Percentiles rank a stretch among this genome's conserved stretches.
phyloP scores from a whole-genome alignment of 108 stramenopile genomes.

The Cyclotella baltica region DNA sequence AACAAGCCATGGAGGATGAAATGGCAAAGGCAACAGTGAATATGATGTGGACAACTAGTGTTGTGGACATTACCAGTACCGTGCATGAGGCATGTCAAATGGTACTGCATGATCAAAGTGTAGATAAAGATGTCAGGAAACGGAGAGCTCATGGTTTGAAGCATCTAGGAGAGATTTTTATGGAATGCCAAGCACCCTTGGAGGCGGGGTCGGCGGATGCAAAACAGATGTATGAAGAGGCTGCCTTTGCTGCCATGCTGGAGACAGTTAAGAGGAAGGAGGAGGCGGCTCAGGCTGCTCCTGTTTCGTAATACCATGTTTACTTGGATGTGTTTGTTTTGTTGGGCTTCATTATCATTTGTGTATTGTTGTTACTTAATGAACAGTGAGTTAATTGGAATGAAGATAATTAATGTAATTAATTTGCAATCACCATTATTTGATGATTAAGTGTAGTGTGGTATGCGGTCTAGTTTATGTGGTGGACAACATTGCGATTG shows the following conservation, averaged over 20 bases:
- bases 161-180: conserved; percentile 70
- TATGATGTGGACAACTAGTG: conserved; percentile 82
- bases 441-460: no score
- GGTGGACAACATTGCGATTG: no score
- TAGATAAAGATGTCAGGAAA: conserved; percentile 61
- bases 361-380: no score
- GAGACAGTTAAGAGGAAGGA: conserved; percentile 86
- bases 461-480: no score
- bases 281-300: conserved; percentile 55
- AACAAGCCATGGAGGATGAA: conserved; percentile 59
- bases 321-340: not conserved
- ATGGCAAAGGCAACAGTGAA: conserved; percentile 50
- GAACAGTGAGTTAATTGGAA: no score
- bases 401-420: no score
- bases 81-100: conserved; percentile 75
- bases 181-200: conserved; percentile 52
- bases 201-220: conserved; percentile 59
- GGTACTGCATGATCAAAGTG: conserved; percentile 78
- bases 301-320: conserved; percentile 1
- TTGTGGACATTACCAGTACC: conserved; percentile 81
- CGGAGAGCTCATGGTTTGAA: conserved; percentile 63
- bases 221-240: conserved; percentile 73
- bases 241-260: conserved; percentile 80
- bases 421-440: no score
- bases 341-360: no score